These are phyloP conservation scores for Dendrostoma leiphaemia DNA, from an alignment of 2,329 filamentous ascomycete genomes.

Conservation along the genomic window DNA sequence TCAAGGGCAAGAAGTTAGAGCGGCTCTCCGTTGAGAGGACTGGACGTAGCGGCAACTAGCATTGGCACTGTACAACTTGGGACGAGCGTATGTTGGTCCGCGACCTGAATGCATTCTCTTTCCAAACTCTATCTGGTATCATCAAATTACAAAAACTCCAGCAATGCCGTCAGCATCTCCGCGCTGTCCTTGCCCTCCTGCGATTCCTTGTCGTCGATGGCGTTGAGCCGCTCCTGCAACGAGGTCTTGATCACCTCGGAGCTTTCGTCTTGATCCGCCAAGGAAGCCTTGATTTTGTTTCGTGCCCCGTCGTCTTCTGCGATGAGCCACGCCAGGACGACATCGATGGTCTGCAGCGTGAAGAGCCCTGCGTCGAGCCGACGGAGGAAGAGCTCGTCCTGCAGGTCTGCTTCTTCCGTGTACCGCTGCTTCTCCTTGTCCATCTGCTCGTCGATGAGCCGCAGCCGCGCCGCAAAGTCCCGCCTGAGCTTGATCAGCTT, in stretches of 20 bases:
- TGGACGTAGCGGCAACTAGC: neutral
- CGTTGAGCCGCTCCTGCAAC: conserved; percentile 58
- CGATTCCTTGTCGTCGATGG: conserved; percentile 44
- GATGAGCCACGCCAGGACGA: conserved; percentile 84
- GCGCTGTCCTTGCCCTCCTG: conserved; percentile 56
- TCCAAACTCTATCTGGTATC: conserved; percentile 14
- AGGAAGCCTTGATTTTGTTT: conserved; percentile 57
- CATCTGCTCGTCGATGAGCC: conserved; percentile 62
- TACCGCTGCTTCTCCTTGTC: conserved; percentile 47
- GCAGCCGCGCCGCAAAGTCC: conserved; percentile 65
- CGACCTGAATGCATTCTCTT: conserved; percentile 10
- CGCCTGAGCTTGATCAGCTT: conserved; percentile 70
- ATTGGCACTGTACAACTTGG: conserved; percentile 10
- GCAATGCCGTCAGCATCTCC: conserved; percentile 54
- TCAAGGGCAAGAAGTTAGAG: neutral
- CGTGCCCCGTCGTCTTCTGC: conserved; percentile 82
- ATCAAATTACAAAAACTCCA: conserved; percentile 43
- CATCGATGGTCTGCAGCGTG: conserved; percentile 78
- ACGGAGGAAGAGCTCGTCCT: conserved; percentile 70
- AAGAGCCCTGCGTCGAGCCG: conserved; percentile 83
- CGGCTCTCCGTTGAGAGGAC: neutral
- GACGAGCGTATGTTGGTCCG: neutral
- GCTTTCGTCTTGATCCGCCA: conserved; percentile 68
- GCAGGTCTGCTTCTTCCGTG: conserved; percentile 58
- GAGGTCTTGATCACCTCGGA: conserved; percentile 63